A percentile compares a stretch with the other conserved stretches of the same genome.
These are phyloP conservation scores for Malus sieversii DNA, from an alignment of 306 rosid species.

Conservation along the genomic window DNA sequence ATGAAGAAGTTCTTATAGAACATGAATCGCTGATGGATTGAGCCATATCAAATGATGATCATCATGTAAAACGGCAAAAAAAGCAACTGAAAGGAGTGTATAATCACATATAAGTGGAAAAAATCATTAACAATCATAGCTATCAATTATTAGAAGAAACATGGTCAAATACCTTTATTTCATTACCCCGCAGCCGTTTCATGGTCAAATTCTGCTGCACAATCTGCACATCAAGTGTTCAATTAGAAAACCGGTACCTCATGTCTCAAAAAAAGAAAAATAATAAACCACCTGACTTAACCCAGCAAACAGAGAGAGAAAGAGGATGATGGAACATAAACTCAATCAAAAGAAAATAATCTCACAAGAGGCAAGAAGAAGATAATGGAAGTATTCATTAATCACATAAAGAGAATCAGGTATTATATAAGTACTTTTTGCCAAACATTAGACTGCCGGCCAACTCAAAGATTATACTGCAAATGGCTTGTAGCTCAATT, in stretches of 20 bases:
- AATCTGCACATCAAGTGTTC: constrained; percentile 47
- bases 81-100: background rate
- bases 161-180: constrained; percentile 61
- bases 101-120: background rate
- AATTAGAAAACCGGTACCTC: constrained; percentile 2
- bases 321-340: background rate
- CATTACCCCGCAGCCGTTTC: constrained; percentile 82
- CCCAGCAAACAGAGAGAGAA: background rate
- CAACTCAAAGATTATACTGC: too few species aligned
- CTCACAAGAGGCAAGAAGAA: background rate
- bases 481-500: too few species aligned
- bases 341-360: background rate
- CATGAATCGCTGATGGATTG: background rate
- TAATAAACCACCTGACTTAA: background rate
- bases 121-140: background rate
- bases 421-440: background rate
- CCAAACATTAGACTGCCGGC: background rate
- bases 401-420: background rate
- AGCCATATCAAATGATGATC: background rate
- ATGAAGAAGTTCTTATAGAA: background rate
- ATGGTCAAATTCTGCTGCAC: constrained; percentile 65
- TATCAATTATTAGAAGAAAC: background rate
- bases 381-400: background rate
- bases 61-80: background rate
- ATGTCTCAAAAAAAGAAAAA: constrained; percentile 5